Evolutionary conservation across 2,329 filamentous ascomycete species (phyloP).

Genomic region (Epichloe typhina): DNA sequence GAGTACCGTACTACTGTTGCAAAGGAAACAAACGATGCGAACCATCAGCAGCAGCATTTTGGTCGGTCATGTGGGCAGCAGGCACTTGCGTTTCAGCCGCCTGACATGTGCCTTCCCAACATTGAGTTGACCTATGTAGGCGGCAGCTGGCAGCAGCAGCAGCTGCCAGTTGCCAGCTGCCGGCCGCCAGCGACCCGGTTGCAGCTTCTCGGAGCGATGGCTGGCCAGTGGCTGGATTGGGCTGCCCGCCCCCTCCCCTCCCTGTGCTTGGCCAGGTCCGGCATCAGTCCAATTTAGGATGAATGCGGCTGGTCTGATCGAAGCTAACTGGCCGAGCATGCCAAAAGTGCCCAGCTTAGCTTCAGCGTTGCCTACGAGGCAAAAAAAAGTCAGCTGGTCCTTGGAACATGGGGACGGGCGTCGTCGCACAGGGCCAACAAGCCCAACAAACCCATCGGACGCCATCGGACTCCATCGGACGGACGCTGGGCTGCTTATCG

Average conservation of each 20-base stretch:
- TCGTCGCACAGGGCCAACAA: background rate
- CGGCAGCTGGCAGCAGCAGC: too few species aligned
- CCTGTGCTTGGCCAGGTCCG: background rate
- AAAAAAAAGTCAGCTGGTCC: background rate
- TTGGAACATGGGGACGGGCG: background rate
- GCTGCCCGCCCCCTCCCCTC: too few species aligned
- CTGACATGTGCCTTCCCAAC: too few species aligned
- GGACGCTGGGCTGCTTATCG: background rate
- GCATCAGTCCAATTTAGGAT: background rate
- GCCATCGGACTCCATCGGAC: background rate
- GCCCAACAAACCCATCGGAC: background rate
- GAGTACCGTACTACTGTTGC: background rate
- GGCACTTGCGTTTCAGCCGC: too few species aligned
- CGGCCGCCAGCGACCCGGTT: too few species aligned
- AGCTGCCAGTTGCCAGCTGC: too few species aligned
- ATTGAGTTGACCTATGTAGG: too few species aligned
- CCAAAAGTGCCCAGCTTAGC: too few species aligned
- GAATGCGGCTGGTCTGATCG: background rate
- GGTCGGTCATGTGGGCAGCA: background rate
- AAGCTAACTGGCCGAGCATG: background rate
- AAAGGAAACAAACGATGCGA: background rate
- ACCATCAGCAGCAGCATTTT: background rate
- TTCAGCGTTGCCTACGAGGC: too few species aligned
- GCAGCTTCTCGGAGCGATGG: too few species aligned
- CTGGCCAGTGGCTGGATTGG: too few species aligned